Evolutionary conservation across 495 filamentous ascomycete genomes (phyloP), one percentile per base, ranked within the genome.

Genomic region (Pseudevernia furfuracea): DNA sequence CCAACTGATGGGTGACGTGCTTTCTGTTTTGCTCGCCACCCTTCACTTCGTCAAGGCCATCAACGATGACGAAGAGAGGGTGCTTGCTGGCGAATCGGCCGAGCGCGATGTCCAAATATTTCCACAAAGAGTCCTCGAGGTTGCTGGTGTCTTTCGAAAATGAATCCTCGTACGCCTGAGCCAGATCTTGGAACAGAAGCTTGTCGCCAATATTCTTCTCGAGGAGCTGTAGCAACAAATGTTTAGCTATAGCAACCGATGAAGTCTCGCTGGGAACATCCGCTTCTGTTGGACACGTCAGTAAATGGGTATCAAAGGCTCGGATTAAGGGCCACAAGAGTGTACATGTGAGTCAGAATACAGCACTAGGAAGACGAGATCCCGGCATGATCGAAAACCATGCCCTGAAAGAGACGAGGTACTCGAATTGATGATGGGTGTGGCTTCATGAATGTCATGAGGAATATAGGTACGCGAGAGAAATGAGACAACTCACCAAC

Each of bases 1-100:
- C 73, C 9, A 87, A 72, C 19, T 72, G 72, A 25, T 80, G 73
- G 36, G 81, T 74, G 41, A 82, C 72, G 1, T 75, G 71, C 19
- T 74, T 71, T 34, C 52, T 55, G 1, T 78, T 77, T 17, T 71
- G 71, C 11, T 68, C 67, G 17, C 77, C 69, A 2, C 76, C 76
- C 39, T 72, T 76, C 10, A 85, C 72, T 59, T 85, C 80, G 55
- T 86, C 81, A 23, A 88, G 70, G 0, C 84, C 84, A 63, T 88
- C 84, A 19, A 88, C 65, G 52, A 87, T 76, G 64, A 88, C 77
- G 67, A 82, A 77, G 48, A 84, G 75, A 65, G 79, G 72, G 59
- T 80, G 73, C 38, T 76, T 77, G 1, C 75, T 49, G 25, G 66
- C 38, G 36, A 65, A 48, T 19, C 58, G 66, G 23, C 74, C 63